A percentile compares a stretch with the other conserved stretches of the same genome.
phyloP scores from a whole-genome alignment of 148 eudicot genomes.

The Heliamphora exappendiculata region DNA sequence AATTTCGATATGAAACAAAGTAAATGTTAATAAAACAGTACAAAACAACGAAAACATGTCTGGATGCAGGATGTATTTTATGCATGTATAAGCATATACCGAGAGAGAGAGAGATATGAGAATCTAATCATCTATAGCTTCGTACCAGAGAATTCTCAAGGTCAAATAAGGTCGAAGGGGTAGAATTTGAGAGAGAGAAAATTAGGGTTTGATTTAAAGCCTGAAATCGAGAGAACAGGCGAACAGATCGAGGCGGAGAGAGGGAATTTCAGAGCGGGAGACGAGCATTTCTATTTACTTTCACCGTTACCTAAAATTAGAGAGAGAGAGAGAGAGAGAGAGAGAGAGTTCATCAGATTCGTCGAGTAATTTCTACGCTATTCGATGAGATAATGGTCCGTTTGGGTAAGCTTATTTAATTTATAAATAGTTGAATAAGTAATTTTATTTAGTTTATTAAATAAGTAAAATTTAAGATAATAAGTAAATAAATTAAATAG shows the following conservation, averaged over 20 bases:
- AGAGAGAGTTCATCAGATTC: slow-evolving; percentile 1
- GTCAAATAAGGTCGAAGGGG: background rate
- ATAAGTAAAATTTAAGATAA: too few species aligned
- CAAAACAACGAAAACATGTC: background rate
- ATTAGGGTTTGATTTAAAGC: background rate
- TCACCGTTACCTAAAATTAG: background rate
- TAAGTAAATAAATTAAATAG: too few species aligned
- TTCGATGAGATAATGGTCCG: too few species aligned
- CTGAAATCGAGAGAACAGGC: background rate
- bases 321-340: background rate
- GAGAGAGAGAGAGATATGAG: background rate
- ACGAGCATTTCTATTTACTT: background rate
- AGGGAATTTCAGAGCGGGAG: slow-evolving; percentile 11
- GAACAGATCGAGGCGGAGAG: slow-evolving; percentile 2
- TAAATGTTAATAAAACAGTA: slow-evolving; percentile 5
- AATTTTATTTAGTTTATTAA: too few species aligned
- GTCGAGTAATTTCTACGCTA: slow-evolving; percentile 14
- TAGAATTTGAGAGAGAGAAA: background rate
- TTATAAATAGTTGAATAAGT: too few species aligned
- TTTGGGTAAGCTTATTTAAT: too few species aligned
- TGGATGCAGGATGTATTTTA: too few species aligned
- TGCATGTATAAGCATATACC: too few species aligned
- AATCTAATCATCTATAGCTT: background rate
- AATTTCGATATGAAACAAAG: background rate
- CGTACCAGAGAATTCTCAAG: background rate